Conservation (phyloP, 169 alveolate genomes). For the Plasmodium falciparum region DNA sequence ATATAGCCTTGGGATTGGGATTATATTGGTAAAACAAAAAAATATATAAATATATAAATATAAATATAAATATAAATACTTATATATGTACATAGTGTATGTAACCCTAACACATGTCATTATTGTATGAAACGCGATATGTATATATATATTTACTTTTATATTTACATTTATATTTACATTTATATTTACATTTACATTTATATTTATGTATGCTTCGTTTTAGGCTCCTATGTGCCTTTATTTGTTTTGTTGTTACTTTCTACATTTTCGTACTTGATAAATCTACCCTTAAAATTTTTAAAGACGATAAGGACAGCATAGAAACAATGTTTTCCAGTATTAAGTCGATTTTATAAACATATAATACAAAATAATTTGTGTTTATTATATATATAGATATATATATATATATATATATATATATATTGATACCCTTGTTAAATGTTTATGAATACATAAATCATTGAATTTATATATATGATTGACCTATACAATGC, state of each 20-base stretch:
- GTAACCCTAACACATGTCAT: background rate
- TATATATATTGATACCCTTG: background rate
- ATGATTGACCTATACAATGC: background rate
- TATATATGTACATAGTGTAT: background rate
- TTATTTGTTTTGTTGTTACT: constrained; percentile 57
- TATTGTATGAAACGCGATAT: background rate
- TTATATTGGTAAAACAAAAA: constrained; percentile 24
- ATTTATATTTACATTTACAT: background rate
- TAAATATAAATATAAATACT: background rate
- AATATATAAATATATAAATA: background rate
- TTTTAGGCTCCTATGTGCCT: constrained; percentile 49
- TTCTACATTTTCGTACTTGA: constrained; percentile 49
- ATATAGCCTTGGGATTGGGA: constrained; percentile 42
- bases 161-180: background rate
- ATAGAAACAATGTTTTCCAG: constrained; percentile 56
- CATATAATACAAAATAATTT: background rate
- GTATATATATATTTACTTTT: background rate
- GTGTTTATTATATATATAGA: too few species aligned
- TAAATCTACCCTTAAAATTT: constrained; percentile 41
- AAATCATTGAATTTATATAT: background rate
- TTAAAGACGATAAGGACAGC: constrained; percentile 53
- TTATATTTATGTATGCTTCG: background rate
- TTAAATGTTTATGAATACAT: background rate
- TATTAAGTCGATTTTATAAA: constrained; percentile 16
- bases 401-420: too few species aligned